These are phyloP conservation scores for Adansonia grandidieri DNA, from an alignment of 441 rosid genomes.

Conservation along the genomic window DNA sequence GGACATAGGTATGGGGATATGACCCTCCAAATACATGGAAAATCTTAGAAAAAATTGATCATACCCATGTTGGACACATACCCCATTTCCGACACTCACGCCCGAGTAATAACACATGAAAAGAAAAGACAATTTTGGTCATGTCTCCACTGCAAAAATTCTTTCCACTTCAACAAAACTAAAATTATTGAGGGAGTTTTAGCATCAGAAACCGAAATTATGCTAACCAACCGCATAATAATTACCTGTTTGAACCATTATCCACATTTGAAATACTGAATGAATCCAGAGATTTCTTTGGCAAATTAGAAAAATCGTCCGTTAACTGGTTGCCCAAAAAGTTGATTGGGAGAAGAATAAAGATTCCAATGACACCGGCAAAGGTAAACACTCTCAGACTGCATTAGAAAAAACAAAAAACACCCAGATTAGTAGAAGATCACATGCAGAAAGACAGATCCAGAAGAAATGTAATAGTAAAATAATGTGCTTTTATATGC, in stretches of 20 bases:
- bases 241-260: constrained; percentile 82
- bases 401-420: constrained; percentile 32
- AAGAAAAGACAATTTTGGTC: neutral
- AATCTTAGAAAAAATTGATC: too few relatives aligned
- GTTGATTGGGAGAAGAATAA: constrained; percentile 83
- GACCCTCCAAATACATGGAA: too few relatives aligned
- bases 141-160: neutral
- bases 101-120: neutral
- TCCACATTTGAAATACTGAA: constrained; percentile 89
- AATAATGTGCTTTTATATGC: neutral
- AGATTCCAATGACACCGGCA: constrained; percentile 69
- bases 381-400: constrained; percentile 72
- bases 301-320: constrained; percentile 59
- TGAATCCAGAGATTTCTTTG: constrained; percentile 69
- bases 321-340: constrained; percentile 71
- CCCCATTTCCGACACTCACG: too few relatives aligned
- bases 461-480: neutral
- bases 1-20: too few relatives aligned
- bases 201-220: constrained; percentile 14
- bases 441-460: constrained; percentile 1
- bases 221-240: neutral
- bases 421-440: constrained; percentile 3
- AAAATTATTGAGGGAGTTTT: neutral
- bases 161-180: neutral
- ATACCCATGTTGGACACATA: too few relatives aligned